Base-by-base conservation (phyloP, 2,329 filamentous ascomycete genomes). In the Neonectria coccinea region DNA sequence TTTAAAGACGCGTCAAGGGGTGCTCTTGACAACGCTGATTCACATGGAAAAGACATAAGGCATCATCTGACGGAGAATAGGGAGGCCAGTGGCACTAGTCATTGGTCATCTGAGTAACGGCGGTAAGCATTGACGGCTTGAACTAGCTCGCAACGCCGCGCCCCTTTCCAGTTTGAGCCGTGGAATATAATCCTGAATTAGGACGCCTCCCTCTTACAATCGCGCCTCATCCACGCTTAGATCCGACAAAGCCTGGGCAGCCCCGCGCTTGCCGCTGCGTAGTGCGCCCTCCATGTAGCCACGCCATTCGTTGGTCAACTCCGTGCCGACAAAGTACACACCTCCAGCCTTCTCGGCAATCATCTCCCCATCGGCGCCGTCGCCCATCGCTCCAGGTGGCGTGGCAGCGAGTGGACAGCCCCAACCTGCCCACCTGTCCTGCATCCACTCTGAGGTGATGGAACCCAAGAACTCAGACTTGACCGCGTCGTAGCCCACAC, bases 271-370 rank as follows among this genome's bases (percentile, higher is more conserved):
- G 6, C 66, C 66, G 8, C 64, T 68, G 12, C 59, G 52, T 14
- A 68, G 31, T 11, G 66, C 66, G 6, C 66, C 66, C 18, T 68
- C 66, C 66, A 66, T 68, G 10, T 68, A 68, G 4, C 66, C 66
- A 11, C 64, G 44, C 50, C 64, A 67, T 25, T 60, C 56, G 11
- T 59, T 41, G 2, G 64, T 55, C 14, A 66, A 52, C 50, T 68
- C 64, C 5, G 66, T 68, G 5, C 66, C 66, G 1, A 66, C 66
- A 36, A 68, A 66, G 20, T 61, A 63, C 2, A 68, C n/a, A 10
- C 61, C 64, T 12, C 56, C 56, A 27, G 41, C 16, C 16, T 57
- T 45, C 10, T 48, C 36, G 4, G 5, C 22, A 2, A 44, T 56
- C 12, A 12, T 48, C 33, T 33, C 48, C 3, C 33, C 33, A 11